Conservation (phyloP, 805 yeast species). For the Pichia manshurica region DNA sequence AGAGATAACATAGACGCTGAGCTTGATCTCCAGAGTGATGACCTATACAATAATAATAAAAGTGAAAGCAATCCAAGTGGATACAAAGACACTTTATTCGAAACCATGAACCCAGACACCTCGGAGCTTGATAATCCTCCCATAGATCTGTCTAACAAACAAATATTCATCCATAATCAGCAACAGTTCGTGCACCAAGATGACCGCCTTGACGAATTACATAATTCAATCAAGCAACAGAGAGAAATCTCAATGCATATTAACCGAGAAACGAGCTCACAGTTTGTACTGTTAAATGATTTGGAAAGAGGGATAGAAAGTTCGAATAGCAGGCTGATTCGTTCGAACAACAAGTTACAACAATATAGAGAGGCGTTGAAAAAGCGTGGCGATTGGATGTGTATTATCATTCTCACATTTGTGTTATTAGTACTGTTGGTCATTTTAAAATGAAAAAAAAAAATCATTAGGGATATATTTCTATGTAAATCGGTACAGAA, state of each 20-base stretch:
- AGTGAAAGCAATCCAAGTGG: neutral
- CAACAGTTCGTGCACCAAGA: slow-evolving; percentile 46
- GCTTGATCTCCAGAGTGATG: neutral
- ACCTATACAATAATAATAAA: neutral
- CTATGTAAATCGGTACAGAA: neutral
- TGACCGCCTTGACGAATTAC: slow-evolving; percentile 33
- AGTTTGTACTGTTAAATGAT: slow-evolving; percentile 44
- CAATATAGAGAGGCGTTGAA: slow-evolving; percentile 37
- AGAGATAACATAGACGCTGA: slow-evolving; percentile 6
- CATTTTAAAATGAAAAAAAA: slow-evolving; percentile 28
- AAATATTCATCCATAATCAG: slow-evolving; percentile 35
- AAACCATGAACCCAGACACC: neutral
- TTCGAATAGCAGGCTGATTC: slow-evolving; percentile 35
- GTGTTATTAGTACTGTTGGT: slow-evolving; percentile 40
- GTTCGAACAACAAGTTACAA: slow-evolving; percentile 37
- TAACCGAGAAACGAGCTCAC: slow-evolving; percentile 42
- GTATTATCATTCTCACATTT: slow-evolving; percentile 39
- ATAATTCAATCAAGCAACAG: slow-evolving; percentile 40
- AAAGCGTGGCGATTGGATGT: slow-evolving; percentile 46
- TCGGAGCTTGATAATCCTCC: slow-evolving; percentile 6
- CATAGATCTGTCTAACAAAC: slow-evolving; percentile 24
- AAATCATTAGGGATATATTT: neutral
- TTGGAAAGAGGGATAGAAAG: slow-evolving; percentile 42
- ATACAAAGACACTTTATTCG: slow-evolving; percentile 3
- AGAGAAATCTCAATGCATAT: slow-evolving; percentile 42